Evolutionary conservation across 495 filamentous ascomycete genomes (phyloP), one percentile per base, ranked within the genome.

Genomic region (Lasiosphaeria miniovina): DNA sequence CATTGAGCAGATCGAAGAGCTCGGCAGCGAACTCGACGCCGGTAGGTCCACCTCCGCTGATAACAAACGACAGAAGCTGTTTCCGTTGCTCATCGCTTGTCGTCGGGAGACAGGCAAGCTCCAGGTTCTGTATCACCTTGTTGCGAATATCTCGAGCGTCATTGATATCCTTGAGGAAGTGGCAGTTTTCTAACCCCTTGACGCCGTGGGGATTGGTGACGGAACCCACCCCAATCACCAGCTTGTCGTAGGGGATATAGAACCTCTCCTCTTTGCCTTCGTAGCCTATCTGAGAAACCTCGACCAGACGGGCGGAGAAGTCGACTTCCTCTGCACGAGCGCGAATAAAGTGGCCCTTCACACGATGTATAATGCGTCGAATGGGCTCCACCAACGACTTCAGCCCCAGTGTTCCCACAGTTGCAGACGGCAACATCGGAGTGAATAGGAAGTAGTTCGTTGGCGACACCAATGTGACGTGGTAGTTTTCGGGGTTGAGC

Each of bases 11-110:
- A 74, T 99, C 95, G 66, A 86, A 98, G 0, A 99, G 79, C 70
- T 99, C 95, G 3, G 95, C 94, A 3, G 95, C 95, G 68, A 99
- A 99, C 68, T 97, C 93, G 33, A 98, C 94, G 61, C 94, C 94
- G 4, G 95, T 99, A 40, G 95, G 95, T 2, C 95, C 95, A 62
- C 95, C 95, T 64, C 95, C 95, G 74, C 88, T 90, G 52, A 99
- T 75, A 49, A 98, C 95, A 67, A 99, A 99, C 0, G 93, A 97
- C 8, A 99, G 76, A 32, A 99, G 77, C 31, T 93, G 85, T 68
- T 80, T 85, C 53, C 95, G 85, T 73, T 99, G 93, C 36, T 93
- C 89, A 64, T 99, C 95, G 3, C 82, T 77, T 4, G 93, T 97
- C 0, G 93, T 96, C 1, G 95, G 95, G 24, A 98, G 79, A 70